Evolutionary conservation across 129 eudicot genomes (phyloP).

Genomic region (Chrysanthemum seticuspe): DNA sequence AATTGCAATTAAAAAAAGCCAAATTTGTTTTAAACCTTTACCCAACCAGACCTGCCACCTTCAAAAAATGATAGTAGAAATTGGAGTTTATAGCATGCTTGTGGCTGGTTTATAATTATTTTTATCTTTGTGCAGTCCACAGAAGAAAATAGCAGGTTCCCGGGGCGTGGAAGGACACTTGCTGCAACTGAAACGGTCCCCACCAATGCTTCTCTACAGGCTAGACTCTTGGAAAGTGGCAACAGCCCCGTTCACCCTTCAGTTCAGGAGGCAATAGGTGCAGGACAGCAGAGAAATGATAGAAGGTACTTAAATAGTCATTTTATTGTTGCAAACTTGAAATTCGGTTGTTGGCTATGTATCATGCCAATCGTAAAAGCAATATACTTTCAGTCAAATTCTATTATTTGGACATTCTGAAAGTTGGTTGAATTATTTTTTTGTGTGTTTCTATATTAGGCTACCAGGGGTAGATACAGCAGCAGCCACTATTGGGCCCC

Average conservation of each 20-base stretch:
- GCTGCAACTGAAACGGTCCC: constrained; percentile 47
- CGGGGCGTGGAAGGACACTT: constrained; percentile 87
- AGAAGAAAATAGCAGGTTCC: constrained; percentile 66
- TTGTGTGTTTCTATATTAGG: constrained; percentile 44
- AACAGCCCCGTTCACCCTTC: constrained; percentile 47
- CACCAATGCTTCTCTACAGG: constrained; percentile 52
- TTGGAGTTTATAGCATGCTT: not conserved
- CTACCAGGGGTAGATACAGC: constrained; percentile 48
- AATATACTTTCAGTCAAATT: no score
- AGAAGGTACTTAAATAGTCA: constrained; percentile 48
- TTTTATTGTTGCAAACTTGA: constrained; percentile 1
- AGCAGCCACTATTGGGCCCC: constrained; percentile 36
- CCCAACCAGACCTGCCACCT: not conserved
- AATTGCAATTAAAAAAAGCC: not conserved
- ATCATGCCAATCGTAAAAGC: no score
- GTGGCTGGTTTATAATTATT: not conserved
- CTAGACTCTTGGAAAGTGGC: constrained; percentile 72
- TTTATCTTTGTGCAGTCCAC: constrained; percentile 46
- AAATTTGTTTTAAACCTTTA: not conserved
- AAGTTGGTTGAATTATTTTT: constrained; percentile 21
- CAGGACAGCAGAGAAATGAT: constrained; percentile 44
- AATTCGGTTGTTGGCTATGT: not conserved
- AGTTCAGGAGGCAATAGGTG: constrained; percentile 37
- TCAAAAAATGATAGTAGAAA: not conserved
- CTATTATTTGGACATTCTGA: not conserved